A percentile compares a stretch with the other conserved stretches of the same genome.
Conservation (phyloP, 2,329 filamentous ascomycete genomes). For the Fusarium nelsonii region DNA sequence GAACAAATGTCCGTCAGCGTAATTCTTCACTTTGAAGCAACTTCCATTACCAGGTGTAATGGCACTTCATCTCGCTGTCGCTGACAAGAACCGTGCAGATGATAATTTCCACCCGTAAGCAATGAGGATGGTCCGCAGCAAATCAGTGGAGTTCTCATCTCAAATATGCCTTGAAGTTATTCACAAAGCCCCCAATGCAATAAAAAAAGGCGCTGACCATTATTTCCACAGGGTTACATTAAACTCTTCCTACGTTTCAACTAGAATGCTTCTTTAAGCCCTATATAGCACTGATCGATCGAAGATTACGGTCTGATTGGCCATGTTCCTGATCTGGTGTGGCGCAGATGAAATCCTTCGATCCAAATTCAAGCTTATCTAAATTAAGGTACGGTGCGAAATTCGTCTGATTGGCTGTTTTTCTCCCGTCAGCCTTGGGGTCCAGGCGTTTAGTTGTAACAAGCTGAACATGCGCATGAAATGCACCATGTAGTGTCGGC, state of each 20-base stretch:
- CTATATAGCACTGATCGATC: neutral
- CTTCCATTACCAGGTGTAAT: neutral
- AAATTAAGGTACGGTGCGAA: neutral
- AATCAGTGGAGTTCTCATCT: no score
- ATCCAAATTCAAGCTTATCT: slow-evolving; percentile 1
- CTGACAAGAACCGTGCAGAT: neutral
- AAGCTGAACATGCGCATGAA: neutral
- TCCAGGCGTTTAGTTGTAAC: neutral
- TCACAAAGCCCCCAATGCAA: neutral
- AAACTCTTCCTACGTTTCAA: neutral
- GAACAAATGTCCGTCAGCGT: no score
- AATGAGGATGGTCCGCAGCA: no score
- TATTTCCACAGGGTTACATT: neutral
- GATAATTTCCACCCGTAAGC: neutral
- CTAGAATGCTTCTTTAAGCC: neutral
- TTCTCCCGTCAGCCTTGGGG: neutral
- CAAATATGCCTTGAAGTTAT: neutral
- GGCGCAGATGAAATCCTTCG: slow-evolving; percentile 4
- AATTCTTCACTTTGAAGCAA: neutral
- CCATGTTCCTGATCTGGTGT: neutral
- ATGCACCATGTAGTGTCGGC: neutral
- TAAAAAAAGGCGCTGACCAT: neutral
- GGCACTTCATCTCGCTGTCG: neutral
- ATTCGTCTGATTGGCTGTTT: neutral
- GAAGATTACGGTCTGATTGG: neutral